Conservation (phyloP, 495 filamentous ascomycete genomes). For the Glonium stellatum region DNA sequence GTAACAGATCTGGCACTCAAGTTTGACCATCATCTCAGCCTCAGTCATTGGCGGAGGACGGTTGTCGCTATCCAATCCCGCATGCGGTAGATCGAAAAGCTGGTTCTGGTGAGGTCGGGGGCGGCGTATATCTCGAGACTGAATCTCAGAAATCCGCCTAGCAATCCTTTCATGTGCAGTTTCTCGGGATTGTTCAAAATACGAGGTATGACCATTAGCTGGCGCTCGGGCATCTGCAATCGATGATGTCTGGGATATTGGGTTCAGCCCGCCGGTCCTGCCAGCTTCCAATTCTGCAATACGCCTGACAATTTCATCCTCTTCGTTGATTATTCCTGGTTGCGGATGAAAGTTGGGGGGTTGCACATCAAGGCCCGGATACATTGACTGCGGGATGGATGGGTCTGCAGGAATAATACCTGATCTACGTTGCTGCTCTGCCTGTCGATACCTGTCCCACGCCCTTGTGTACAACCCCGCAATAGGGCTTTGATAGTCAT, state of each 20-base stretch:
- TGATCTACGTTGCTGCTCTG: constrained; percentile 28
- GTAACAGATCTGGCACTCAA: constrained; percentile 52
- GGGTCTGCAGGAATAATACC: background rate
- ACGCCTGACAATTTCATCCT: too few species aligned
- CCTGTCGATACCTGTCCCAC: constrained; percentile 30
- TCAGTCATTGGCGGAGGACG: constrained; percentile 44
- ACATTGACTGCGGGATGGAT: background rate
- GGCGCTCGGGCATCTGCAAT: background rate
- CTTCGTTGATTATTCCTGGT: too few species aligned
- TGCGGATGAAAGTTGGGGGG: background rate
- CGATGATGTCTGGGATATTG: background rate
- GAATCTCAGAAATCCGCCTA: too few species aligned
- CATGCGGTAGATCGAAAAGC: background rate
- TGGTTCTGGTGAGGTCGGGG: background rate
- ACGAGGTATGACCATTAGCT: too few species aligned
- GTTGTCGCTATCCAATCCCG: constrained; percentile 34
- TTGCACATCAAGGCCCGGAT: background rate
- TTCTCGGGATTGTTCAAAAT: too few species aligned
- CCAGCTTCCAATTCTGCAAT: too few species aligned
- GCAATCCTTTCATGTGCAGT: too few species aligned
- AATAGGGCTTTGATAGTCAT: constrained; percentile 39
- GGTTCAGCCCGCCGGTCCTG: too few species aligned
- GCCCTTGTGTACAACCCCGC: constrained; percentile 37
- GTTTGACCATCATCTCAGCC: constrained; percentile 43
- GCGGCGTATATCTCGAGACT: background rate